Base-by-base conservation (phyloP, 2,329 filamentous ascomycete species). In the Ophiostoma novo-ulmi region DNA sequence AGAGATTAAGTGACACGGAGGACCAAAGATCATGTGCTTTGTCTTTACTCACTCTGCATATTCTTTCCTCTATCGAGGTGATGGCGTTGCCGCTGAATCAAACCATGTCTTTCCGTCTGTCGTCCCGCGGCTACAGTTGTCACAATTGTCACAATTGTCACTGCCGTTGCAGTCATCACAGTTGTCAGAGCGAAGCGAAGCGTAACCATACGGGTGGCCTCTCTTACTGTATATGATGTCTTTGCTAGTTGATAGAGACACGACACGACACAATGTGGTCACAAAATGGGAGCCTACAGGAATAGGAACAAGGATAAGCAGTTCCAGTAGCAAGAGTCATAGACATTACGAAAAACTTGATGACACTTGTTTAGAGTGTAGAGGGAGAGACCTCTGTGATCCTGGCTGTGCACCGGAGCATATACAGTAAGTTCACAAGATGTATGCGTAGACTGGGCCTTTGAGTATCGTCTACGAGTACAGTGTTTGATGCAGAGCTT, bases 141-240 rank as follows among this genome's bases (percentile, higher is more conserved):
- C 55, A 14, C 14, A 48, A 7, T 20, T 20, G 44, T 20, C 38
- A 5, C 14, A 41, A 17, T 17, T 20, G 41, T 20, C 44, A 10
- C 38, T 8, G 17, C 17, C 44, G 44, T 48, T 20, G n/a, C 44
- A 48, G 20, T n/a, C 17, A 7, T 6, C 44, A 26, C 7, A 58
- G 52, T 58, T 36, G 58, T 17, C 58, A 31, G 52, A 36, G 26
- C 58, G 58, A 63, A 63, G 58, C 58, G 58, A 63, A 63, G 58
- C 58, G 58, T 63, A 63, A 63, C 58, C 22, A 14, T 7, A 35
- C 35, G 26, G 26, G 26, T 63, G 58, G 58, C 58, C 58, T 63
- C 58, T 36, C 26, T 26, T 48, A 20, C 17, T 48, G 17, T 20
- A 17, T 8, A 3, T 55, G 20, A 1, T 55, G 3, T 55, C 52